phyloP scores from a whole-genome alignment of 768 basidiomycete genomes.

The Auricularia sp. region DNA sequence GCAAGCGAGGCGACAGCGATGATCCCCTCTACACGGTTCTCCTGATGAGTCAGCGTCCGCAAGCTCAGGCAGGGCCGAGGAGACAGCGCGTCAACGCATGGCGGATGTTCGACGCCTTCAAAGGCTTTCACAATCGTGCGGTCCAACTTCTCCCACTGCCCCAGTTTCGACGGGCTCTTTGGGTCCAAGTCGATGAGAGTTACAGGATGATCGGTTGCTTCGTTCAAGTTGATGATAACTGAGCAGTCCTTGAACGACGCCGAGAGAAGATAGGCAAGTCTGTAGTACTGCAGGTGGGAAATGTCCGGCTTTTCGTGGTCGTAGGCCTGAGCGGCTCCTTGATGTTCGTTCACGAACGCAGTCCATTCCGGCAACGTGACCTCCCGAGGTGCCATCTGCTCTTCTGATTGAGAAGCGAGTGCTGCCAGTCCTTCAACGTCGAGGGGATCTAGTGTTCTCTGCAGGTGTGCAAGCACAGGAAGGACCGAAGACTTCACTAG shows the following conservation, averaged over 20 bases:
- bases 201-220: slow-evolving; percentile 26
- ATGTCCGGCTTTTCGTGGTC: slow-evolving; percentile 27
- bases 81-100: slow-evolving; percentile 1
- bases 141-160: slow-evolving; percentile 69
- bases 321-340: slow-evolving; percentile 20
- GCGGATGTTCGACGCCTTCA: not conserved
- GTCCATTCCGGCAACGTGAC: slow-evolving; percentile 53
- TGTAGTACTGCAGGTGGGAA: slow-evolving; percentile 47
- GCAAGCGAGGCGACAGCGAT: too few relatives aligned
- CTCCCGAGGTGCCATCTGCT: slow-evolving; percentile 12
- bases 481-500: slow-evolving; percentile 47
- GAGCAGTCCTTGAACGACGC: slow-evolving; percentile 98
- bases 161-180: slow-evolving; percentile 57
- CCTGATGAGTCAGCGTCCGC: slow-evolving; percentile 2
- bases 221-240: slow-evolving; percentile 36
- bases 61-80: not conserved
- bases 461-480: slow-evolving; percentile 44
- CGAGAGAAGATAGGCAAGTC: slow-evolving; percentile 73
- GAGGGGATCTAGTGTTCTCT: slow-evolving; percentile 67
- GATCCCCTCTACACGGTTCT: too few relatives aligned
- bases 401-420: slow-evolving; percentile 11
- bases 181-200: slow-evolving; percentile 81
- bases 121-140: slow-evolving; percentile 45
- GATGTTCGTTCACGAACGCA: slow-evolving; percentile 49
- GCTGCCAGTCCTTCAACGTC: slow-evolving; percentile 71